These are phyloP conservation scores for Aspergillus cejpii DNA, from an alignment of 2,329 filamentous ascomycete species.

Conservation along the genomic window DNA sequence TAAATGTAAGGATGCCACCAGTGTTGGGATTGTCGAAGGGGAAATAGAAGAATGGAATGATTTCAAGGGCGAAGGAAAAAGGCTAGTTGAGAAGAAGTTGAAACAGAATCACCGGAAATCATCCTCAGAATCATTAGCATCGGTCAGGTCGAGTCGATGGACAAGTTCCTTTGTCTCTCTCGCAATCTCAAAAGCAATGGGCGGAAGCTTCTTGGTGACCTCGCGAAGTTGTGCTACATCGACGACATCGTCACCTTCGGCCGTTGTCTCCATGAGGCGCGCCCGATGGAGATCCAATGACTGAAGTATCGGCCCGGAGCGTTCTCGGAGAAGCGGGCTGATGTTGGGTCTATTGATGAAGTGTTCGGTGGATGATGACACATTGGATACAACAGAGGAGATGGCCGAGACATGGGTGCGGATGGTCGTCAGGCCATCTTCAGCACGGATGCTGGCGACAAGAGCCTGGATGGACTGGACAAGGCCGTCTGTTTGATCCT, in stretches of 20 bases:
- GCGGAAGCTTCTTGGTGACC: conserved; percentile 66
- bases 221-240: conserved; percentile 46
- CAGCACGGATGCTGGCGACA: conserved; percentile 62
- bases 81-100: neutral
- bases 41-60: conserved; percentile 1
- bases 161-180: conserved; percentile 72
- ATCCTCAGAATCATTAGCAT: conserved; percentile 34
- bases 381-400: conserved; percentile 61
- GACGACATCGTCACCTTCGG: conserved; percentile 55
- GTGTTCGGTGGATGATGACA: conserved; percentile 59
- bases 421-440: conserved; percentile 58
- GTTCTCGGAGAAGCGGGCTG: conserved; percentile 45
- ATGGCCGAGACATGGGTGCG: conserved; percentile 65
- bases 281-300: conserved; percentile 56
- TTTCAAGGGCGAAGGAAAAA: neutral
- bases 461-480: conserved; percentile 77
- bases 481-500: conserved; percentile 72
- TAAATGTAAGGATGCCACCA: conserved; percentile 7
- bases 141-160: conserved; percentile 41
- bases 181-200: conserved; percentile 80
- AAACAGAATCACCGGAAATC: conserved; percentile 31
- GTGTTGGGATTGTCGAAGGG: conserved; percentile 4
- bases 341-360: conserved; percentile 46
- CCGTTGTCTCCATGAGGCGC: conserved; percentile 57
- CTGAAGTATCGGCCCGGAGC: conserved; percentile 37